A percentile compares a stretch with the other conserved stretches of the same genome.
Evolutionary conservation across 805 yeast species (phyloP).

Genomic region (Lipomyces chichibuensis): DNA sequence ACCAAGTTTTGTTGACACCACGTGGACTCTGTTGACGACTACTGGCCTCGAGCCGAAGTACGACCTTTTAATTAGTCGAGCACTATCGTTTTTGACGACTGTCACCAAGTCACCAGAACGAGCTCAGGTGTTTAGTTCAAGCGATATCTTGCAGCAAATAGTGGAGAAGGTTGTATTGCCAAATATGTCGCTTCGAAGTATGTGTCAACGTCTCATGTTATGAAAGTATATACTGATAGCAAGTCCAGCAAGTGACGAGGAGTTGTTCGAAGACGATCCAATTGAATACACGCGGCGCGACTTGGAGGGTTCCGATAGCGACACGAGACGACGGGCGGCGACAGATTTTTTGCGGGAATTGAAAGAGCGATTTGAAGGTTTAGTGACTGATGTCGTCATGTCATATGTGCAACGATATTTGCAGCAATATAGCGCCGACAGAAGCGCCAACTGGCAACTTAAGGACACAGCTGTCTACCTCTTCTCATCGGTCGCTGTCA

Average conservation of each 20-base stretch:
- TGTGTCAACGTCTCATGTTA: neutral
- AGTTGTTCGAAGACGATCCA: conserved; percentile 95
- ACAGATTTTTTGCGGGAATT: conserved; percentile 88
- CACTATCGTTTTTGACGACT: conserved; percentile 79
- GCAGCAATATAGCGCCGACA: conserved; percentile 51
- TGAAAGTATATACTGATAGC: neutral
- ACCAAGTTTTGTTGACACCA: conserved; percentile 73
- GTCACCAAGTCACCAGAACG: conserved; percentile 73
- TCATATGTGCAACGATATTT: conserved; percentile 70
- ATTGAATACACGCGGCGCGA: conserved; percentile 90
- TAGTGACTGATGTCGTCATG: conserved; percentile 76
- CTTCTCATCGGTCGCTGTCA: conserved; percentile 87
- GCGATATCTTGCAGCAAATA: conserved; percentile 69
- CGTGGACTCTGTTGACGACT: conserved; percentile 74
- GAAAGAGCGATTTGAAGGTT: conserved; percentile 72
- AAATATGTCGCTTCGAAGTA: conserved; percentile 72
- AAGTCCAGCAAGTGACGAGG: conserved; percentile 72
- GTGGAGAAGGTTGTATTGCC: conserved; percentile 86
- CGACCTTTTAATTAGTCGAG: conserved; percentile 80
- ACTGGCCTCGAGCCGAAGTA: conserved; percentile 73
- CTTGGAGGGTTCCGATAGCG: conserved; percentile 92
- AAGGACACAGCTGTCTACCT: conserved; percentile 86
- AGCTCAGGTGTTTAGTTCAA: conserved; percentile 59
- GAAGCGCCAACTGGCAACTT: conserved; percentile 68
- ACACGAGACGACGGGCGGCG: conserved; percentile 89